Evolutionary conservation across 2,329 filamentous ascomycete genomes (phyloP).

Genomic region (Colletotrichum sp.): DNA sequence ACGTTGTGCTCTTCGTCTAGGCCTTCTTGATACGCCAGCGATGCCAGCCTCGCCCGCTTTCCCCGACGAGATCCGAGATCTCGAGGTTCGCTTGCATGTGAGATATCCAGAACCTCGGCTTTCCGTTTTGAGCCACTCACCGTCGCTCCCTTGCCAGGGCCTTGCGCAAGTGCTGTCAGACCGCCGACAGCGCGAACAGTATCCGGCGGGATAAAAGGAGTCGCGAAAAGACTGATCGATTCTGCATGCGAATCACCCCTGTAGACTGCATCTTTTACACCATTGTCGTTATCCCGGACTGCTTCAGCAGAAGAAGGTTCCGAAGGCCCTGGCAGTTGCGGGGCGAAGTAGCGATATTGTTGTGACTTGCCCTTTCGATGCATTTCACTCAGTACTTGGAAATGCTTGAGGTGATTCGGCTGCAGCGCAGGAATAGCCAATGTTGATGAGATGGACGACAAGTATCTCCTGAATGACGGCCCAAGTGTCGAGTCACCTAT

Average conservation of each 20-base stretch:
- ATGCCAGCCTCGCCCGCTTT: not conserved
- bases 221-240: not conserved
- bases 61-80: not conserved
- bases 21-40: not conserved
- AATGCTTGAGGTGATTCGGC: slow-evolving; percentile 14
- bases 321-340: not conserved
- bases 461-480: slow-evolving; percentile 34
- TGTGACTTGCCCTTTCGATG: slow-evolving; percentile 20
- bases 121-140: slow-evolving; percentile 1
- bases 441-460: slow-evolving; percentile 35
- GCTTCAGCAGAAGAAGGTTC: not conserved
- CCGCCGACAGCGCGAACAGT: not conserved
- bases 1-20: not conserved
- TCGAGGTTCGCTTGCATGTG: not conserved
- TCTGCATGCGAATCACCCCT: not conserved
- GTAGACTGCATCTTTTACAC: not conserved
- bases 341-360: slow-evolving; percentile 15
- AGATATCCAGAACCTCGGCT: not conserved
- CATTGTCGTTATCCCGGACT: not conserved
- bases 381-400: slow-evolving; percentile 20
- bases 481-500: slow-evolving; percentile 35
- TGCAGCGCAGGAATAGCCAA: slow-evolving; percentile 27
- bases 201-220: not conserved
- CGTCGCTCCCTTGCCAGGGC: not conserved
- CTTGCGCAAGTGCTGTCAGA: slow-evolving; percentile 7